Evolutionary conservation across 2,329 filamentous ascomycete genomes (phyloP).

Genomic region (Aspergillus persii): DNA sequence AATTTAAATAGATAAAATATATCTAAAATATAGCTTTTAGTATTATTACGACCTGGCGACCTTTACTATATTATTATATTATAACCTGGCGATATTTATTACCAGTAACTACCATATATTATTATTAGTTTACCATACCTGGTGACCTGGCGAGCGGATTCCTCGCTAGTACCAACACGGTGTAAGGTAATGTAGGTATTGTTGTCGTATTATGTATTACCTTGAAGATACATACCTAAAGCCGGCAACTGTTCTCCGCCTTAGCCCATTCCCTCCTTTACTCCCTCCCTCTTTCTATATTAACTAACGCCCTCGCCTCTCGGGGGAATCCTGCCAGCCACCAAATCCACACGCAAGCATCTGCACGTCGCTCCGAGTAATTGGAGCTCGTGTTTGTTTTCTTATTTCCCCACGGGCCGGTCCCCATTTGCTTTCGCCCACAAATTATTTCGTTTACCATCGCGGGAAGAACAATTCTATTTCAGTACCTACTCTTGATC

Average conservation of each 20-base stretch:
- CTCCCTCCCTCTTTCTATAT: background rate
- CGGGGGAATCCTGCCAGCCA: constrained; percentile 27
- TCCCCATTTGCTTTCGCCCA: background rate
- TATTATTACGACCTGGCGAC: too few species aligned
- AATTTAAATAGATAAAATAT: too few species aligned
- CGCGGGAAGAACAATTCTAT: background rate
- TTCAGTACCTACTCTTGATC: background rate
- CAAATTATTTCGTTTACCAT: background rate
- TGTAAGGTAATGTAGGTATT: too few species aligned
- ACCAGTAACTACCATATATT: too few species aligned
- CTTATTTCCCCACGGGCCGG: constrained; percentile 1
- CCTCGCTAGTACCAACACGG: too few species aligned
- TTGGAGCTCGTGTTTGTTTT: constrained; percentile 12
- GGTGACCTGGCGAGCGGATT: too few species aligned
- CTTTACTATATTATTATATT: too few species aligned
- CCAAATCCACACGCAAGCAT: constrained; percentile 9
- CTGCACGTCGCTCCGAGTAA: background rate
- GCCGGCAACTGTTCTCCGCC: background rate
- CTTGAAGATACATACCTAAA: background rate
- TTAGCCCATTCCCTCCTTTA: background rate
- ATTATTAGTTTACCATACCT: too few species aligned
- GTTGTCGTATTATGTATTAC: background rate
- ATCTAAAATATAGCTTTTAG: too few species aligned
- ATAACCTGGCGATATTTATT: too few species aligned
- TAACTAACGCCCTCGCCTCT: constrained; percentile 22